These are phyloP conservation scores for Artemisia tridentata DNA, from an alignment of 129 eudicot species.

Conservation along the genomic window DNA sequence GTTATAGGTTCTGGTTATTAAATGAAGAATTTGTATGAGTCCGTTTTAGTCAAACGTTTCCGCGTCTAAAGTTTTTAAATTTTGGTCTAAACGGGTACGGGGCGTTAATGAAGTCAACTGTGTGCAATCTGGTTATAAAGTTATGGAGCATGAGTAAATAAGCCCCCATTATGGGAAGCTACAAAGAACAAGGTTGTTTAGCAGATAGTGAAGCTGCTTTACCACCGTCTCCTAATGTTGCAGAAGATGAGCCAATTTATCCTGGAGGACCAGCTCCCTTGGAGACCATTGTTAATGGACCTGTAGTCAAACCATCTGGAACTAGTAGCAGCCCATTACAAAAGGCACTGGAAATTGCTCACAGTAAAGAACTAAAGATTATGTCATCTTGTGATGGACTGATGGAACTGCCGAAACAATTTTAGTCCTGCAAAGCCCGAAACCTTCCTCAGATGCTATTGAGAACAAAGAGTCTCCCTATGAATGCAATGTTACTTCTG, in stretches of 20 bases:
- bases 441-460: slow-evolving; percentile 23
- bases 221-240: slow-evolving; percentile 83
- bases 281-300: slow-evolving; percentile 39
- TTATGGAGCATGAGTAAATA: slow-evolving; percentile 18
- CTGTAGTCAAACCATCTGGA: not conserved
- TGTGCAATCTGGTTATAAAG: slow-evolving; percentile 47
- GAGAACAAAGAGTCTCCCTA: too few species aligned
- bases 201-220: slow-evolving; percentile 90
- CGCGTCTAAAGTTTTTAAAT: too few species aligned
- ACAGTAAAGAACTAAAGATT: slow-evolving; percentile 25
- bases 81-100: too few species aligned
- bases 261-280: slow-evolving; percentile 35
- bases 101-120: slow-evolving; percentile 52
- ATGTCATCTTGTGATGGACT: slow-evolving; percentile 9
- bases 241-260: slow-evolving; percentile 46
- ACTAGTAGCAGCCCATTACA: slow-evolving; percentile 18
- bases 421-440: slow-evolving; percentile 28
- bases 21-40: too few species aligned
- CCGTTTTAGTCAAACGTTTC: too few species aligned
- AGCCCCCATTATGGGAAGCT: slow-evolving; percentile 31
- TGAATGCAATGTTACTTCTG: too few species aligned
- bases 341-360: slow-evolving; percentile 22
- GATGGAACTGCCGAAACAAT: slow-evolving; percentile 16
- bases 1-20: too few species aligned
- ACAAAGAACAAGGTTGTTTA: slow-evolving; percentile 42